phyloP scores from a whole-genome alignment of 2,329 filamentous ascomycete species.

The Claviceps maximensis region DNA sequence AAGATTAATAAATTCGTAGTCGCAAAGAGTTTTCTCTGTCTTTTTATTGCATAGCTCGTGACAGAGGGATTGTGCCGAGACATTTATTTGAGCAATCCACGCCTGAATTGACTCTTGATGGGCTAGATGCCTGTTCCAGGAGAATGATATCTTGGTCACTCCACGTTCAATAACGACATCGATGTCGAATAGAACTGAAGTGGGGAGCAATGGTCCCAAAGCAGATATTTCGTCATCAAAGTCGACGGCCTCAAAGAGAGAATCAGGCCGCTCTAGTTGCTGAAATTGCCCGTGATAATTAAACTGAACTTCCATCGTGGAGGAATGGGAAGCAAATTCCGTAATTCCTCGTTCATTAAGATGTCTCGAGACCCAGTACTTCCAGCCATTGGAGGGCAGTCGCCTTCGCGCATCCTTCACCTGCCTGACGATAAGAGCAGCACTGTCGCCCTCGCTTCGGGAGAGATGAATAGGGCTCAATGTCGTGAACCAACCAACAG shows the following conservation, averaged over 20 bases:
- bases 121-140: conserved; percentile 1
- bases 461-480: conserved; percentile 15
- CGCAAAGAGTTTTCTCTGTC: background rate
- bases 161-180: background rate
- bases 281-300: conserved; percentile 9
- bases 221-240: conserved; percentile 3
- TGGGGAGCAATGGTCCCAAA: background rate
- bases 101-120: background rate
- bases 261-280: conserved; percentile 7
- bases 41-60: background rate
- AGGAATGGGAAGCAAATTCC: conserved; percentile 1
- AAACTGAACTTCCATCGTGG: conserved; percentile 6
- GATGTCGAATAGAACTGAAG: conserved; percentile 3
- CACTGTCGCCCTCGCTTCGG: background rate
- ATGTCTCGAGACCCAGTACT: conserved; percentile 1
- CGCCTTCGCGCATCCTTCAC: conserved; percentile 1
- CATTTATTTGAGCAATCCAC: background rate
- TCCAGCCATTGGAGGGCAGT: conserved; percentile 2
- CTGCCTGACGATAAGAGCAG: background rate
- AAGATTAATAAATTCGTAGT: conserved; percentile 2
- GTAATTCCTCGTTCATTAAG: background rate
- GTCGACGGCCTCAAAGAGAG: conserved; percentile 7
- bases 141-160: background rate
- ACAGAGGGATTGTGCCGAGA: background rate
- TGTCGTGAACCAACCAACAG: conserved; percentile 27